Base-by-base conservation (phyloP, 2,329 filamentous ascomycete species). In the Pseudogymnoascus sp. region DNA sequence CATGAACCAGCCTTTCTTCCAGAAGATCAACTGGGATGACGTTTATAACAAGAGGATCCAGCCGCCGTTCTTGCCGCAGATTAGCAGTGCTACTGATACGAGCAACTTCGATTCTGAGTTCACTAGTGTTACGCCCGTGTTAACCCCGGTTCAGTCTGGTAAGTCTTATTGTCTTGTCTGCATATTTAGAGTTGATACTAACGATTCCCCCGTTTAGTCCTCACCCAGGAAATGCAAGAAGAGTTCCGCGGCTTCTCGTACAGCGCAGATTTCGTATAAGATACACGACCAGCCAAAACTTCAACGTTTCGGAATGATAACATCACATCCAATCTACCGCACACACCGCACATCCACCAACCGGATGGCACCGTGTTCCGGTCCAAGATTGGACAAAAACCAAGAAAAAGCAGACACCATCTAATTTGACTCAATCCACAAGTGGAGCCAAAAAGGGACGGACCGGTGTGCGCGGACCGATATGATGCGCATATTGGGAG, bases 61-160 rank as follows among this genome's bases (percentile, higher is more conserved):
- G 62, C 89, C 95, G 62, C 95, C 95, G 0, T 97, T 97, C 80
- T 77, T 93, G 76, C 95, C 95, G 16, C 85, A 86, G 38, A 96
- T 99, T 71, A 95, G 89, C 78, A 96, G 85, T 74, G 85, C 93
- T 7, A 97, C 95, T 46, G 95, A 99, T 79, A 99, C 95, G n/a
- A 97, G 93, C 82, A 99, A 99, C 79, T 99, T 99, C 76, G 95
- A 99, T 75, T 91, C 90, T 56, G 95, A 99, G 75, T 99, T 99
- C 75, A 99, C 95, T 1, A 97, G 93, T 73, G 95, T 99, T 62
- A 99, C 95, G 44, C 95, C 95, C 1, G 95, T 99, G 64, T 83
- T 99, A 69, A 99, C 95, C 31, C 95, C 95, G 61, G 95, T 99
- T 63, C 93, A 97, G 78, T 96, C 91, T 77, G 92, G 93, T 96